These are phyloP conservation scores for Moesziomyces globuligerus DNA, from an alignment of 1,284 basidiomycete genomes.

Conservation along the genomic window DNA sequence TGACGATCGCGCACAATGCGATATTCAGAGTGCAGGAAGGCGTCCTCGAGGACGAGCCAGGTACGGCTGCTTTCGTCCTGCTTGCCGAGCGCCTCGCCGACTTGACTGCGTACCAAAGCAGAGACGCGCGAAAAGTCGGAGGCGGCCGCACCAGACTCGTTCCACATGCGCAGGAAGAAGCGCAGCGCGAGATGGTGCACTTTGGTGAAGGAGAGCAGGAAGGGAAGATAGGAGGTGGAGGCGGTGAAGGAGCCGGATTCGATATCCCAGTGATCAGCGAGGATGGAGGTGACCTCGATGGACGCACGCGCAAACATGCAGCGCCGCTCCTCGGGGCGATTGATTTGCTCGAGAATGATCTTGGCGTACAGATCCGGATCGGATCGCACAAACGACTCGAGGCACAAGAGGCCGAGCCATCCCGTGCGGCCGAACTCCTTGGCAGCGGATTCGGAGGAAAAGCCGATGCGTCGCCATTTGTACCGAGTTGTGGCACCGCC, in stretches of 20 bases:
- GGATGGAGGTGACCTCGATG: constrained; percentile 80
- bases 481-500: constrained; percentile 69
- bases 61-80: constrained; percentile 76
- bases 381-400: constrained; percentile 77
- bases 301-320: constrained; percentile 89
- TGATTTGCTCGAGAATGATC: constrained; percentile 85
- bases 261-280: constrained; percentile 60
- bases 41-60: constrained; percentile 86
- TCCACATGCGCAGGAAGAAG: constrained; percentile 96
- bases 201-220: constrained; percentile 82
- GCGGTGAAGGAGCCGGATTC: constrained; percentile 74
- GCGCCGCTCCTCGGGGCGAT: constrained; percentile 78
- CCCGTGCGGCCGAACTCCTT: constrained; percentile 86
- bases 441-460: constrained; percentile 79
- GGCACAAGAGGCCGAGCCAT: constrained; percentile 75
- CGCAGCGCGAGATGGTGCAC: constrained; percentile 84
- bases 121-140: constrained; percentile 78
- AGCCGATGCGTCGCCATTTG: constrained; percentile 84
- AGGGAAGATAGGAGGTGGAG: constrained; percentile 84
- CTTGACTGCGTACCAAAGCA: constrained; percentile 85
- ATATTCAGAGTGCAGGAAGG: constrained; percentile 87
- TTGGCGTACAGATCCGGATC: constrained; percentile 85
- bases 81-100: constrained; percentile 69
- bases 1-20: constrained; percentile 86
- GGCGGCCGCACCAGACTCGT: constrained; percentile 82